Base-by-base conservation (phyloP, 1,139 yeast species). In the Blastobotrys serpentis region DNA sequence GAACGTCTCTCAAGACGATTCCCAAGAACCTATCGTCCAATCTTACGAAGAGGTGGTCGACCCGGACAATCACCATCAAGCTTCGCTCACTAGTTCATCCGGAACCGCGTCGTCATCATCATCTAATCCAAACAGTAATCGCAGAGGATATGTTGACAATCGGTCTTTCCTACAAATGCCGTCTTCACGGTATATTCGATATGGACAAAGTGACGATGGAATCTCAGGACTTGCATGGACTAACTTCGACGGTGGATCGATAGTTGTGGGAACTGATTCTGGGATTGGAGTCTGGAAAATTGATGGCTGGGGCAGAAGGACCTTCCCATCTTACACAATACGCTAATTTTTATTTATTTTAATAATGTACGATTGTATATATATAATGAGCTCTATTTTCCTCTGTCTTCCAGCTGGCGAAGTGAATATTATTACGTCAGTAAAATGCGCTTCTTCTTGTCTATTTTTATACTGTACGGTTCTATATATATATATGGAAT, bases 211-310 rank as follows among this genome's bases (percentile, higher is more conserved):
- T 22, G 67, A 66, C 45, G 56, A 54, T 32, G 72, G 68, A 17
- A 60, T 68, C 16, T 56, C 65, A 1, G 72, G 72, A 13, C 48
- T 68, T 30, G 63, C 66, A 16, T 68, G 71, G 70, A 55, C 65
- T 22, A 59, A 59, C 16, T 59, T 56, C 36, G 61, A 65, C n/a
- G 70, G 70, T 4, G 72, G 71, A 2, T 54, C 62, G 32, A 52
- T 68, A 30, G 60, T 65, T 8, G 66, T 68, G 1, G 72, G 71
- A n/a, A 64, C 67, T 23, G 68, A 65, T 42, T 55, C 55, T 32
- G 72, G 72, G 10, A 56, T 68, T 33, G 66, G 65, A 2, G 55
- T 60, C 14, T 66, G 69, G 70, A 49, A 52, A 5, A 56, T 65
- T 23, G 68, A 67, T 51, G 57, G 57, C 21, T 55, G 63, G 52